Evolutionary conservation across 306 rosid genomes (phyloP).

Genomic region (Cicer chorassanicum): DNA sequence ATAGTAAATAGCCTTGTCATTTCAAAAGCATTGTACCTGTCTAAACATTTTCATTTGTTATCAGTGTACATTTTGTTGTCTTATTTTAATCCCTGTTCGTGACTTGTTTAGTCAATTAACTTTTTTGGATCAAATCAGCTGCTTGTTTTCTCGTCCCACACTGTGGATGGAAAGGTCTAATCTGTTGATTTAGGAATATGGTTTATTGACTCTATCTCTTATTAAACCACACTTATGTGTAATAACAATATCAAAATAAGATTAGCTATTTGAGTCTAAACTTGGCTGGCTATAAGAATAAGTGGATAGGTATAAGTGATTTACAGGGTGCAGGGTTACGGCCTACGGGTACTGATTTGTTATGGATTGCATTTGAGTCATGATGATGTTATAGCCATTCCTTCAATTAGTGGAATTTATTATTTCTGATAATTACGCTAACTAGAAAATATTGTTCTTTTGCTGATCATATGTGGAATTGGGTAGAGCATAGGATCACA

Average conservation of each 20-base stretch:
- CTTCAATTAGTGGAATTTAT: neutral
- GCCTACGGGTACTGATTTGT: neutral
- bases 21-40: neutral
- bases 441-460: conserved; percentile 38
- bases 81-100: neutral
- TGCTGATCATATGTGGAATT: conserved; percentile 11
- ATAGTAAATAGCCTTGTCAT: neutral
- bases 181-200: conserved; percentile 25
- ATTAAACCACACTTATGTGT: conserved; percentile 19
- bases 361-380: conserved; percentile 20
- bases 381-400: conserved; percentile 13
- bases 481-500: conserved; percentile 24
- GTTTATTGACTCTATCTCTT: conserved; percentile 40
- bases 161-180: conserved; percentile 8
- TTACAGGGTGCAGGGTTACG: conserved; percentile 4
- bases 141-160: conserved; percentile 1
- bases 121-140: conserved; percentile 22
- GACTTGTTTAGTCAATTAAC: conserved; percentile 14
- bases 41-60: conserved; percentile 12
- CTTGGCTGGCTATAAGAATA: conserved; percentile 31
- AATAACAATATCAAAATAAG: conserved; percentile 23
- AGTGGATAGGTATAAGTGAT: conserved; percentile 27
- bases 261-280: conserved; percentile 31
- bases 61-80: neutral
- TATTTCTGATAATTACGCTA: conserved; percentile 29